Base-by-base conservation (phyloP, 2,329 filamentous ascomycete species). In the Colletotrichum abscissum region DNA sequence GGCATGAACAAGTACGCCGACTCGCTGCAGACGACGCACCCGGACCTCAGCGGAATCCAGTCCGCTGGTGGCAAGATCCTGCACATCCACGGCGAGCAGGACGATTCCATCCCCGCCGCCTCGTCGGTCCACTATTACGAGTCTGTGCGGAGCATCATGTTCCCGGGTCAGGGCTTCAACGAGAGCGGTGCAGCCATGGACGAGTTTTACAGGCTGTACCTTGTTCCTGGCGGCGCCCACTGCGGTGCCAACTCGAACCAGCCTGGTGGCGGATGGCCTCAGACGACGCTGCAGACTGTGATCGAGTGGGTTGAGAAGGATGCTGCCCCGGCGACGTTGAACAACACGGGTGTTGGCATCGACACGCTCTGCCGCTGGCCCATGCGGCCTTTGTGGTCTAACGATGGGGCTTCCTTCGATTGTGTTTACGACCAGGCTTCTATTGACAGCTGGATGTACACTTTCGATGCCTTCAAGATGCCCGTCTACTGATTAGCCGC, bases 221-320 rank as follows among this genome's bases (percentile, higher is more conserved):
- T 80, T 0, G 78, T 90, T 1, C 88, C 88, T 0, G 88, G 88
- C 24, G 88, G 85, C 1, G 85, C 82, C 0, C 88, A 90, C 80
- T 90, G 88, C 77, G 75, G 73, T 38, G 84, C 83, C 4, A 88
- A 88, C n/a, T 79, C 78, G 84, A 84, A 1, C 78, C 86, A 4
- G 87, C 87, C 3, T 1, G 30, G 30, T n/a, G 63, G 62, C 4
- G 62, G 63, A 11, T 67, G 62, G 63, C 62, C 63, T 11, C 63
- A 67, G 77, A 83, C 83, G 16, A 88, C 86, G 75, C 80, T 88
- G 74, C 80, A 82, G 75, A 82, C 78, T 2, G 79, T 88, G 76
- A 86, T 90, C 62, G 80, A 87, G 67, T 89, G 87, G 88, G 87
- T 88, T 0, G 87, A 89, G 80, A 83, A 86, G 14, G 85, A 83